phyloP scores from a whole-genome alignment of 2,329 filamentous ascomycete species.

The Falciphora oryzae region DNA sequence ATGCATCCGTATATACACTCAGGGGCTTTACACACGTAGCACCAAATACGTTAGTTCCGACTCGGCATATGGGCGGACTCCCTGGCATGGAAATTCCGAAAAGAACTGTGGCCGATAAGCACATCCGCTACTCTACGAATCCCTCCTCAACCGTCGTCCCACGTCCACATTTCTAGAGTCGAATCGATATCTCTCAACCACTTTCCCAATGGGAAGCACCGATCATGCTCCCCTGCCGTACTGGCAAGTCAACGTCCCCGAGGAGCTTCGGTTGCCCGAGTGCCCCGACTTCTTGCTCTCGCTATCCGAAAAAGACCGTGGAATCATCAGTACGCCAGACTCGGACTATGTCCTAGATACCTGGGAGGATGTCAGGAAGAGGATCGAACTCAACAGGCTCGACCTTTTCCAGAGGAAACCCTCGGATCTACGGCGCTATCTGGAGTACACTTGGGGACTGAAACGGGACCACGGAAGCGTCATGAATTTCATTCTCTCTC shows the following conservation, averaged over 20 bases:
- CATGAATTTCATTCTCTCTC: slow-evolving; percentile 66
- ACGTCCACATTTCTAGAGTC: no score
- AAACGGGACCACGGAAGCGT: slow-evolving; percentile 67
- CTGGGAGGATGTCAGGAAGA: slow-evolving; percentile 64
- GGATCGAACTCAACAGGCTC: slow-evolving; percentile 62
- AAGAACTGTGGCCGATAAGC: not conserved
- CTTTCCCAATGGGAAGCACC: not conserved
- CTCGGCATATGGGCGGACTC: no score
- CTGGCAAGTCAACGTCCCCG: slow-evolving; percentile 78
- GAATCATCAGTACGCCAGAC: slow-evolving; percentile 67
- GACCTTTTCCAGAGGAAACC: slow-evolving; percentile 72
- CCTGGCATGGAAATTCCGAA: not conserved
- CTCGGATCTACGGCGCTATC: slow-evolving; percentile 71
- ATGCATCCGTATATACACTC: no score
- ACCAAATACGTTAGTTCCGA: no score
- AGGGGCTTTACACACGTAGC: no score
- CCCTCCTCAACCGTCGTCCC: not conserved
- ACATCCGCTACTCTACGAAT: not conserved
- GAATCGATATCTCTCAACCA: not conserved
- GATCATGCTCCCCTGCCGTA: slow-evolving; percentile 45
- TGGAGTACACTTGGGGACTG: slow-evolving; percentile 61
- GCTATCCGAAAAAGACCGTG: slow-evolving; percentile 60
- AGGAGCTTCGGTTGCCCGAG: slow-evolving; percentile 50
- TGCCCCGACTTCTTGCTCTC: slow-evolving; percentile 68
- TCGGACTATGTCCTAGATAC: slow-evolving; percentile 53